phyloP scores from a whole-genome alignment of 352 stramenopile species.

The Globisporangium alternatum region DNA sequence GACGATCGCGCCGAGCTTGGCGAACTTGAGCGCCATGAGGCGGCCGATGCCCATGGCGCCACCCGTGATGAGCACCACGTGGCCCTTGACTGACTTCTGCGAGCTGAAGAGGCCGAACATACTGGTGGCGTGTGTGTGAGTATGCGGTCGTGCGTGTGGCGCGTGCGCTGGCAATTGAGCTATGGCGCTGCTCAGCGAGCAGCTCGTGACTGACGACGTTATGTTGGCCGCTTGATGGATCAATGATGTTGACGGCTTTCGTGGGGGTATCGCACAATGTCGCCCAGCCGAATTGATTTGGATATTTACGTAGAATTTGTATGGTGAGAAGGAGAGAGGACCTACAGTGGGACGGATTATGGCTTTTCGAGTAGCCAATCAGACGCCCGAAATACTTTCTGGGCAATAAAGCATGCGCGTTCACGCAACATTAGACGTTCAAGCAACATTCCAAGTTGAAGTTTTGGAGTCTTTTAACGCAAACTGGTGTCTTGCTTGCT shows the following conservation, averaged over 20 bases:
- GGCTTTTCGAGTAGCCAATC: neutral
- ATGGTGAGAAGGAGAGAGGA: neutral
- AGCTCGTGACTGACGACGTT: neutral
- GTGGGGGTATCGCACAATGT: neutral
- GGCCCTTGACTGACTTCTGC: constrained; percentile 40
- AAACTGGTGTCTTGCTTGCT: neutral
- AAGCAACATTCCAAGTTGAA: neutral
- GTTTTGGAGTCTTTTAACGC: neutral
- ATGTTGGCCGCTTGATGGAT: no score
- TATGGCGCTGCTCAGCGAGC: neutral
- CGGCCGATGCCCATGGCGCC: constrained; percentile 51
- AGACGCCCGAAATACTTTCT: neutral
- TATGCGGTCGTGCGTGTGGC: neutral
- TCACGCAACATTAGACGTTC: neutral
- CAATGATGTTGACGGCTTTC: neutral
- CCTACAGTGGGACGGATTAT: constrained; percentile 13
- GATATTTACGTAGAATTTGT: neutral
- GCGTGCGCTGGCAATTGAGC: neutral
- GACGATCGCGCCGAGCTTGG: constrained; percentile 31
- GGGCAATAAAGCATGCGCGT: neutral
- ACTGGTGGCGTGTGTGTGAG: constrained; percentile 8
- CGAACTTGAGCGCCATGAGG: constrained; percentile 37
- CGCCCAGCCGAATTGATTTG: neutral
- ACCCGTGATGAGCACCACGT: constrained; percentile 54
- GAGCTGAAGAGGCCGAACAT: constrained; percentile 3